Evolutionary conservation across 176 grass and related monocot species (phyloP), one percentile per base, ranked within the genome.

Genomic region (Hordeum marinum): DNA sequence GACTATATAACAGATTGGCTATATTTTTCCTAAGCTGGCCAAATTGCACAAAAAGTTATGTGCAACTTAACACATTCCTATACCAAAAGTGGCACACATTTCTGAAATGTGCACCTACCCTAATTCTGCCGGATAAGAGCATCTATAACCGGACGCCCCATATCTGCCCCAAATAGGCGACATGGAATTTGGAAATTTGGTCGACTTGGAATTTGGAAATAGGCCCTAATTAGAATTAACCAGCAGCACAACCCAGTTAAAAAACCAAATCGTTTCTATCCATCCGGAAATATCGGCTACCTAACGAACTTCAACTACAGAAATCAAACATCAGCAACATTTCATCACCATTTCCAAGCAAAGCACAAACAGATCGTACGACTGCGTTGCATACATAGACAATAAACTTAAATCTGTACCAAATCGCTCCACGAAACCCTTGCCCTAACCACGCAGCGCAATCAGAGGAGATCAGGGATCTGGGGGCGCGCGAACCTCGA

Each of bases 401-500:
- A 68, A 24, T 26, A 4, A 4, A 85, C 36, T 11, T 31, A 42
- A 79, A 65, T 34, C 68, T 31, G 74, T 32, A 63, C n/a, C 13
- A 11, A 48, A 77, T 31, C 77, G 39, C 52, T 35, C 4, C 1
- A 39, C 9, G 48, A 21, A 17, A 50, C 14, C 25, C 43, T 11
- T 29, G 15, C 57, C 21, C 58, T 17, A n/a, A 10, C 13, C 5
- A 11, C 8, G 40, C 29, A 36, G 1, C 36, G 63, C 26, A 62
- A 40, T 34, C n/a, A 52, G 42, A 65, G 55, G 18, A 18, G 64
- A 11, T 29, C 15, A 63, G 13, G 54, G 52, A 5, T 40, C 61
- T 63, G 78, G 12, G 10, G 25, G 52, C 39, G 40, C 25, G 54
- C 82, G 17, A 78, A 97, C 95, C 93, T 95, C 95, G 14, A 98